Base-by-base conservation (phyloP, 176 grass and related monocot genomes). In the Oryza glumipatula region DNA sequence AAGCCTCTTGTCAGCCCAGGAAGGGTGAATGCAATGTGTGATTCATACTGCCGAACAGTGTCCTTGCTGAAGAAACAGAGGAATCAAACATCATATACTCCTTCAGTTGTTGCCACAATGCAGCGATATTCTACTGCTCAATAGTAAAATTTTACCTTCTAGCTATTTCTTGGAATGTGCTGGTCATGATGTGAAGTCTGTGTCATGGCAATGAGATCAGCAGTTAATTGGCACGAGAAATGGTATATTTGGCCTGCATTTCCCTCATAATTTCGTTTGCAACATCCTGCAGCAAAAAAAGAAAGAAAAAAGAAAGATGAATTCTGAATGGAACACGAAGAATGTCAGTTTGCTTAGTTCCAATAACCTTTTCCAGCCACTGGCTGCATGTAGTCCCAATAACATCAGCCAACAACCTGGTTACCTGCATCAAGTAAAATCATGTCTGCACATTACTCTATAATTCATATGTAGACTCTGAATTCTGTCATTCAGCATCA, bases 91-190 rank as follows among this genome's bases (percentile, higher is more conserved):
- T 84, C 71, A 90, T 76, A 83, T 76, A 90, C 70, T 65, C 1
- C 0, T 76, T 76, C n/a, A 26, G 2, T 28, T 75, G 39, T 41
- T 56, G 19, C 44, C 67, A 83, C 11, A 58, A 56, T 22, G 72
- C 12, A 51, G 52, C 7, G 1, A 76, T 60, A 21, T 38, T 72
- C 58, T 39, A 48, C 39, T 60, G 45, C 13, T 73, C 51, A 35
- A 64, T 11, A 19, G 44, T 72, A 64, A 6, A 51, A 3, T 44
- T 85, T 44, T 87, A 95, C 96, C 96, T 98, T 94, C 96, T 93
- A 19, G 96, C 96, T 4, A 98, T 98, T 88, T 98, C 96, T 95
- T 98, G 96, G 89, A 95, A 98, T 79, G 95, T 98, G 61, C 93
- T 95, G 74, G 93, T 98, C 24, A 98, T 98, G 49, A 98, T 39